Evolutionary conservation across 2,329 filamentous ascomycete genomes (phyloP).

Genomic region (Westerdykella ornata): DNA sequence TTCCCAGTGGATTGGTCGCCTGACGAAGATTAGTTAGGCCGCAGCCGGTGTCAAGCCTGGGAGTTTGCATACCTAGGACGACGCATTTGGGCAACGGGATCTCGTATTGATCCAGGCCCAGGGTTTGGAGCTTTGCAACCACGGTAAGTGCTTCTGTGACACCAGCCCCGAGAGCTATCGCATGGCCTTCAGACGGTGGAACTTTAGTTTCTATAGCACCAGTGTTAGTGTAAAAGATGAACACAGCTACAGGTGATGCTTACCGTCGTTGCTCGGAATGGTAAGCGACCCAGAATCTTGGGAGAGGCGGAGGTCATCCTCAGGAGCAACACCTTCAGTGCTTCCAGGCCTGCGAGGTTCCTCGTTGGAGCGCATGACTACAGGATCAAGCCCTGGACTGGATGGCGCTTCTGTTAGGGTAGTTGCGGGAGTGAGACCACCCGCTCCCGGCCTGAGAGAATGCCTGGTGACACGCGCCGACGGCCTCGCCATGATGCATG

Average conservation of each 20-base stretch:
- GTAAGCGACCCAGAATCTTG: no score
- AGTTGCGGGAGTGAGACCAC: no score
- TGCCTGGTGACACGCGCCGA: no score
- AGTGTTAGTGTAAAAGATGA: neutral
- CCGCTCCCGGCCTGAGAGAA: no score
- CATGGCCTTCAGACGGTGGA: constrained; percentile 7
- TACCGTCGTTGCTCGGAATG: no score
- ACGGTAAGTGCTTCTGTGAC: constrained; percentile 60
- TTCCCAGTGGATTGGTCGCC: constrained; percentile 77
- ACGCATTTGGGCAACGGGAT: constrained; percentile 71
- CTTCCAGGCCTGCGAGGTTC: no score
- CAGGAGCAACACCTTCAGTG: no score
- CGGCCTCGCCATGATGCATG: no score
- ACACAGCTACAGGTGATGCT: neutral
- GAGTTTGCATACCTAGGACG: constrained; percentile 54
- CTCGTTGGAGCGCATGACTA: no score
- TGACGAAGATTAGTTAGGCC: constrained; percentile 1
- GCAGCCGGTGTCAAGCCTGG: neutral
- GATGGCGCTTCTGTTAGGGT: no score
- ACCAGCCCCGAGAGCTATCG: constrained; percentile 49
- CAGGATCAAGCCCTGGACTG: no score
- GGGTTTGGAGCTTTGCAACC: constrained; percentile 57
- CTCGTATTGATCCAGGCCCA: constrained; percentile 62
- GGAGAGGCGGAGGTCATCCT: no score
- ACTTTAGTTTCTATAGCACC: neutral